Percentiles rank a stretch among this genome's conserved stretches.
Conservation (phyloP, 305 asterid genomes). For the Fraxinus ornus region DNA sequence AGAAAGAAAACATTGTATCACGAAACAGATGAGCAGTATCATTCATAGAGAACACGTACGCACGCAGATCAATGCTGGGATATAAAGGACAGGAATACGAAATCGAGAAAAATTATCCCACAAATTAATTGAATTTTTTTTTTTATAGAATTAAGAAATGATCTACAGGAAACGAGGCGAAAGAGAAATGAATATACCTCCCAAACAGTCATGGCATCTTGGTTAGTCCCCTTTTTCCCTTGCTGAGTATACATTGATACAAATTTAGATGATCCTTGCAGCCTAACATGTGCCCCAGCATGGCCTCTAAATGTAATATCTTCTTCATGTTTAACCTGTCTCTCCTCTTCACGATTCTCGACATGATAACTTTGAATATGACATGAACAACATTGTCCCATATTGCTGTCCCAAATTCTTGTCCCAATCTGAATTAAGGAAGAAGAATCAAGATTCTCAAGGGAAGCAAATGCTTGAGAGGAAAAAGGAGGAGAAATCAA, state of each 20-base stretch:
- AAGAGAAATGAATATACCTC: conserved; percentile 48
- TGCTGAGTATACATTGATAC: conserved; percentile 71
- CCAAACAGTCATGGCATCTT: conserved; percentile 98
- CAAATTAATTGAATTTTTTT: neutral
- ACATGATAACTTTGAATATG: conserved; percentile 40
- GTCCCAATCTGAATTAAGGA: conserved; percentile 5
- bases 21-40: neutral
- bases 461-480: conserved; percentile 22
- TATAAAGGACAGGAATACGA: neutral
- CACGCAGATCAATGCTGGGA: neutral
- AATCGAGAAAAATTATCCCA: neutral
- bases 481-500: conserved; percentile 24
- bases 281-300: conserved; percentile 65
- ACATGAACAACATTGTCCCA: conserved; percentile 95
- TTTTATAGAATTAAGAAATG: neutral
- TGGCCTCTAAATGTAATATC: conserved; percentile 51
- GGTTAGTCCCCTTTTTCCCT: conserved; percentile 77
- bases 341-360: conserved; percentile 38
- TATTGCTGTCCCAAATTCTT: conserved; percentile 25
- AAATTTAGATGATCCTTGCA: conserved; percentile 69
- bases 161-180: neutral
- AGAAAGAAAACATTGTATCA: neutral
- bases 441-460: neutral
- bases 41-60: neutral
- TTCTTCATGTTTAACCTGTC: conserved; percentile 28